These are phyloP conservation scores for Aschersonia sp. DNA, from an alignment of 2,329 filamentous ascomycete species.

Conservation along the genomic window DNA sequence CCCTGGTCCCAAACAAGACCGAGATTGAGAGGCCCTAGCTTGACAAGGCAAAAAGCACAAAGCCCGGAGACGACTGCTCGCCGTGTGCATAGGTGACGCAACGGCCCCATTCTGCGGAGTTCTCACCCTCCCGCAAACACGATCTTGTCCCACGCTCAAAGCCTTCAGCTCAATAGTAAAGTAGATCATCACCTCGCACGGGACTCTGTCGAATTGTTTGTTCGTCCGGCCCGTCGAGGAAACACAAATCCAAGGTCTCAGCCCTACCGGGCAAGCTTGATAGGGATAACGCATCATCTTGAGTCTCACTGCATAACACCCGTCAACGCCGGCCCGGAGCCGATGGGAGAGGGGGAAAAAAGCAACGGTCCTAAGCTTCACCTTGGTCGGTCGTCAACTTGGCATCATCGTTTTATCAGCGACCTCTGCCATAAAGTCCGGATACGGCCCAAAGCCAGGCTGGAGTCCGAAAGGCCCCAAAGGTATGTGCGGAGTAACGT, in stretches of 20 bases:
- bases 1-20: not conserved
- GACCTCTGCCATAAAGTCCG: not conserved
- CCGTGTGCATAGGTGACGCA: not conserved
- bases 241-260: slow-evolving; percentile 4
- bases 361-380: not conserved
- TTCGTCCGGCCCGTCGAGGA: not conserved
- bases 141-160: slow-evolving; percentile 5
- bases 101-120: not conserved
- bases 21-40: not conserved
- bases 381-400: not conserved
- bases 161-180: not conserved
- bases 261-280: slow-evolving; percentile 5
- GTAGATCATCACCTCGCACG: slow-evolving; percentile 6
- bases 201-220: slow-evolving; percentile 2
- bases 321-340: slow-evolving; percentile 3
- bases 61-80: not conserved
- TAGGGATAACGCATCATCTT: slow-evolving; percentile 4
- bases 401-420: not conserved
- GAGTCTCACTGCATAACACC: slow-evolving; percentile 6
- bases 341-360: slow-evolving; percentile 1
- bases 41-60: not conserved
- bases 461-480: not conserved
- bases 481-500: too few relatives aligned
- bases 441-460: not conserved
- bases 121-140: slow-evolving; percentile 1